Conservation (phyloP, 1,284 basidiomycete species). For the Leucoagaricus sp. region DNA sequence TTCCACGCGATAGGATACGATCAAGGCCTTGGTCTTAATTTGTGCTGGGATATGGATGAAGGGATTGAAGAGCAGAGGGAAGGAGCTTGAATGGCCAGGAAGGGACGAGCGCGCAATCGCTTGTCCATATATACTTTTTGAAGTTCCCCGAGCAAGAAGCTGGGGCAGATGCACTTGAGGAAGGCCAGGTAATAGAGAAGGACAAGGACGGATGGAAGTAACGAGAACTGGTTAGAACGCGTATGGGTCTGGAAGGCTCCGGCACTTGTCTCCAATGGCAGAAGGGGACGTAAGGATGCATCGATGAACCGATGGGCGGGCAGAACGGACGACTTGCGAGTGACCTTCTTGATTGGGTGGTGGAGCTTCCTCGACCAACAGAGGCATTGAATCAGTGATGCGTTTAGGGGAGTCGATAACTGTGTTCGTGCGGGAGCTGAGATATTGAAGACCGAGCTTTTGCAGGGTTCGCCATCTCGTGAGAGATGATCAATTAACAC, state of each 20-base stretch:
- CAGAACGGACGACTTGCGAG: not conserved
- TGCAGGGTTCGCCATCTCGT: too few relatives aligned
- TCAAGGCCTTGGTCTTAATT: too few relatives aligned
- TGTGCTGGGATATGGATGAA: not conserved
- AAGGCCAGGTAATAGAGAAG: constrained; percentile 6
- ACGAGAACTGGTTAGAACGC: not conserved
- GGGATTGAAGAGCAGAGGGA: not conserved
- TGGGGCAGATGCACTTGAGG: not conserved
- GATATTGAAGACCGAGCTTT: too few relatives aligned
- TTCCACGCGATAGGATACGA: too few relatives aligned
- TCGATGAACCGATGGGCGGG: not conserved
- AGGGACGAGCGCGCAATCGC: not conserved
- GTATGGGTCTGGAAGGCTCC: constrained; percentile 2
- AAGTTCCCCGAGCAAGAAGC: constrained; percentile 4
- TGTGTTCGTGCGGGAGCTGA: too few relatives aligned
- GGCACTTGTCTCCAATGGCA: not conserved
- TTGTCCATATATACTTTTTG: constrained; percentile 12
- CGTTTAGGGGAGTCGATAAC: too few relatives aligned
- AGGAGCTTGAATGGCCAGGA: not conserved
- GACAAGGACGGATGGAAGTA: not conserved
- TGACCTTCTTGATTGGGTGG: not conserved
- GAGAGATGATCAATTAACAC: too few relatives aligned
- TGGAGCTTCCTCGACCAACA: not conserved
- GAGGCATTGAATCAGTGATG: not conserved
- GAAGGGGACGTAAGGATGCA: not conserved